Base-by-base conservation (phyloP, 164 flowering plant genomes). In the Akebia trifoliata region DNA sequence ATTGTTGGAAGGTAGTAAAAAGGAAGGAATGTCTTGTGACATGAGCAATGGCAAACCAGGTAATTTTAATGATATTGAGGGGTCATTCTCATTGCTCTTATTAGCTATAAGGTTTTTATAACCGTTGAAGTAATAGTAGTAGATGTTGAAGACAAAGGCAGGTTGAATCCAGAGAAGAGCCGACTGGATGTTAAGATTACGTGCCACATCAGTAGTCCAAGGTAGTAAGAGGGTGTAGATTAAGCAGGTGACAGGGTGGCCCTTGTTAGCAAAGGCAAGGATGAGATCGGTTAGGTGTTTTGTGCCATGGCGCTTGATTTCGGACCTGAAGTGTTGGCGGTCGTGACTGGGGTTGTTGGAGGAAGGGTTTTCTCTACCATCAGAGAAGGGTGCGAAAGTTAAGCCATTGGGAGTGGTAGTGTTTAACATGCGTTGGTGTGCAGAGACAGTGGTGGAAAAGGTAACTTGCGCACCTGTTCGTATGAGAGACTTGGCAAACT, bases 201-300 rank as follows among this genome's bases (percentile, higher is more conserved):
- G 60, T 37, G 78, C 84, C 38, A 75, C 72, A 14, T 39, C 61
- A 7, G 72, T 67, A 10, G 56, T 73, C 84, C 84, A 80, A 0
- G 76, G 68, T 0, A 71, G 53, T 7, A 68, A 21, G 31, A 68
- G 17, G n/a, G 65, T 60, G 66, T 72, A 74, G 20, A 72, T 45
- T 5, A 79, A 1, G 37, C 68, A 76, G 8, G 76, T 60, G 4
- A 68, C 62, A 8, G 64, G 59, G 4, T 42, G 37, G 49, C 65
- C 66, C 0, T 39, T 56, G 29, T 50, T 20, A 3, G 55, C 48
- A 3, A 45, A 31, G 0, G 45, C 11, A 0, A 24, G 42, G 21
- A 69, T 31, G 25, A 69, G 44, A 1, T 64, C 31, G 4, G 44
- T 11, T 8, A 76, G 44, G 4, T 60, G 26, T 34, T 57, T 21